Percentiles rank a stretch among this genome's conserved stretches.
Conservation (phyloP, 805 yeast genomes). For the Lachancea cidri region DNA sequence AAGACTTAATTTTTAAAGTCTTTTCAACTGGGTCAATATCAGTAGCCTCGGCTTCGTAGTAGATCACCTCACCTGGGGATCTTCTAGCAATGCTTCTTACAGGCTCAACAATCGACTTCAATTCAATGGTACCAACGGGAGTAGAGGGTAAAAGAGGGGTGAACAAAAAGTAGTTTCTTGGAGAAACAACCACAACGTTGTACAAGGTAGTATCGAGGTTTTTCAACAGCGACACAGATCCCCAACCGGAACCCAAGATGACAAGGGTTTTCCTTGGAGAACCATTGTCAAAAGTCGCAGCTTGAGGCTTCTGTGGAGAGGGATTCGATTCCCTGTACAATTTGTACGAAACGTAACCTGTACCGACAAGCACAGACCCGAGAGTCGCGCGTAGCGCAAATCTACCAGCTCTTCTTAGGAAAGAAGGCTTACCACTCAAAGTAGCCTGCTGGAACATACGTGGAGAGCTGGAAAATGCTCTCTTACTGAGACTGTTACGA, state of each 20-base stretch:
- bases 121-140: slow-evolving; percentile 88
- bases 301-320: slow-evolving; percentile 53
- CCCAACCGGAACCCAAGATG: slow-evolving; percentile 91
- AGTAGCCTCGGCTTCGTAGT: slow-evolving; percentile 87
- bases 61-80: slow-evolving; percentile 69
- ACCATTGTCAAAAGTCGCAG: slow-evolving; percentile 46
- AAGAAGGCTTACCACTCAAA: slow-evolving; percentile 7
- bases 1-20: slow-evolving; percentile 56
- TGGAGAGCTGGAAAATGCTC: slow-evolving; percentile 6
- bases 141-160: slow-evolving; percentile 95
- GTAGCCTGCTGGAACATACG: slow-evolving; percentile 2
- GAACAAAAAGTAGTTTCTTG: slow-evolving; percentile 91
- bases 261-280: slow-evolving; percentile 46
- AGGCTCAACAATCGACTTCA: slow-evolving; percentile 90
- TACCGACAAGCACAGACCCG: slow-evolving; percentile 44
- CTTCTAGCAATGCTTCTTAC: slow-evolving; percentile 81
- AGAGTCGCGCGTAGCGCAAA: slow-evolving; percentile 41
- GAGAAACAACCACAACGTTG: slow-evolving; percentile 86
- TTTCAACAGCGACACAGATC: slow-evolving; percentile 78
- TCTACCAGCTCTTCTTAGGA: slow-evolving; percentile 12
- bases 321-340: slow-evolving; percentile 63
- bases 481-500: background rate
- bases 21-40: slow-evolving; percentile 71
- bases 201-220: slow-evolving; percentile 79
- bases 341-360: slow-evolving; percentile 57